These are phyloP conservation scores for Dendrostoma leiphaemia DNA, from an alignment of 2,329 filamentous ascomycete genomes.

Conservation along the genomic window DNA sequence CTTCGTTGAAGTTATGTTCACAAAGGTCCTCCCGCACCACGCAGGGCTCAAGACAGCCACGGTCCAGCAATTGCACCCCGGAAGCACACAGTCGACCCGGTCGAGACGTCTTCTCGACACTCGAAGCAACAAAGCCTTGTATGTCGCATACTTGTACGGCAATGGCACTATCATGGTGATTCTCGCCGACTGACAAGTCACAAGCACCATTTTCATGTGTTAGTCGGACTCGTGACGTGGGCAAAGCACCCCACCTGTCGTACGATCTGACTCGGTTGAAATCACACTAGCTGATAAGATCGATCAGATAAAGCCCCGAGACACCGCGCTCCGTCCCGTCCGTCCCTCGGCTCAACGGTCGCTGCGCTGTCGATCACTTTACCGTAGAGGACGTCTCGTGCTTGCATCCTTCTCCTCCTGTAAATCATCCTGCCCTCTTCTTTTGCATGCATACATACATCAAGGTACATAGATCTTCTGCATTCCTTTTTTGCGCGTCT, in stretches of 20 bases:
- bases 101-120: too few relatives aligned
- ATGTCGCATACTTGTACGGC: too few relatives aligned
- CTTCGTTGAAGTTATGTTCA: too few relatives aligned
- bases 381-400: background rate
- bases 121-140: too few relatives aligned
- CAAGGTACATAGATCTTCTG: too few relatives aligned
- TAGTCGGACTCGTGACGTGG: background rate
- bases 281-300: constrained; percentile 16
- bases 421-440: background rate
- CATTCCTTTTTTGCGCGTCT: background rate
- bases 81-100: too few relatives aligned
- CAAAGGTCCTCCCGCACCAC: too few relatives aligned
- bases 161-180: too few relatives aligned
- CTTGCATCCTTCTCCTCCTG: background rate
- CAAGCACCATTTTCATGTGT: background rate
- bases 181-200: background rate
- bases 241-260: background rate
- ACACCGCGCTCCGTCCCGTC: background rate
- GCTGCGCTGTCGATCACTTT: background rate
- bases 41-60: too few relatives aligned
- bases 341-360: constrained; percentile 1
- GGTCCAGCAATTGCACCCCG: too few relatives aligned
- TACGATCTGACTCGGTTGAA: background rate
- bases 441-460: background rate
- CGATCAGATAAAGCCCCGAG: constrained; percentile 12